Evolutionary conservation across 1,284 basidiomycete species (phyloP), one percentile per base, ranked within the genome.

Genomic region (Uromyces viciae-fabae): DNA sequence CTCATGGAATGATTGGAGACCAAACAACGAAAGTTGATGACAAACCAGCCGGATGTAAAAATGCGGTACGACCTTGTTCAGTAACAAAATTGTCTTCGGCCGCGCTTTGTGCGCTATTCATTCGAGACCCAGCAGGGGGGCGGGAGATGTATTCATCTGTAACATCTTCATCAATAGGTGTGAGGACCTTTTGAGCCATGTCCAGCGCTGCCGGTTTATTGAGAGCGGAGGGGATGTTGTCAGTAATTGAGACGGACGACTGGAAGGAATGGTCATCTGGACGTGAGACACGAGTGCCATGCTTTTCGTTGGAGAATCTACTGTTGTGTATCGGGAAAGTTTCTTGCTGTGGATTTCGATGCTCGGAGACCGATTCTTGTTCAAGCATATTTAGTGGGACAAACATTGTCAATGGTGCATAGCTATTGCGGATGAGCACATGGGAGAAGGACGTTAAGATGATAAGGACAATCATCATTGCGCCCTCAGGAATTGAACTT

Each of bases 31-130:
- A 33, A 42, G 28, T 22, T 0, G 33, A 17, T 64, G 40, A 56
- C 75, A 28, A 38, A 78, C 75, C 75, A 28, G 76, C 76, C 40
- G 76, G 76, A 71, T 78, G 76, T 28, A 78, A 42, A 40, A 78
- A 78, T 9, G 76, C 66, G 42, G 62, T 78, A 11, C 46, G 56
- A 33, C 76, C 66, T 42, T 38, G 52, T 31, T 78, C 76, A 40
- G 73, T 43, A 36, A 58, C 46, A 46, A 64, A 68, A 19, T 71
- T 46, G 54, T 78, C 76, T 54, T 72, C 69, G 22, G 22, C 69
- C 46, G 31, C 49, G 36, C 69, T 72, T n/a, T 43, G 69, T 54
- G 43, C 22, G 25, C 46, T 25, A 19, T 66, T 66, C 11, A 64
- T 22, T 31, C 31, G n/a, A 25, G 14, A n/a, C 25, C 54, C 36